phyloP scores from a whole-genome alignment of 192 early-diverging fungal species.

The Backusella morwellensis region DNA sequence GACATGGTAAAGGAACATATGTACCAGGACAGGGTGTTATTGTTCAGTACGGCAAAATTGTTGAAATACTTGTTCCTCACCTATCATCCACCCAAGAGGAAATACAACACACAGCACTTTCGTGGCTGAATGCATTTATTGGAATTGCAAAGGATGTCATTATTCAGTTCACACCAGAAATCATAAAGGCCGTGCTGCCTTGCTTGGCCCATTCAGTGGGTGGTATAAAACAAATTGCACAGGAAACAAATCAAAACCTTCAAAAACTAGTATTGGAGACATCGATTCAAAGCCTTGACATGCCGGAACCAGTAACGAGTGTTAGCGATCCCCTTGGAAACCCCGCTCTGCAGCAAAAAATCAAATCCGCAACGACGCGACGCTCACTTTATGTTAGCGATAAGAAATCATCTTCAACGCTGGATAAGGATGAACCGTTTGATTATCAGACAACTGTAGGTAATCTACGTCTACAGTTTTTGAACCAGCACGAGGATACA shows the following conservation, averaged over 20 bases:
- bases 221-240: constrained; percentile 69
- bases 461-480: constrained; percentile 72
- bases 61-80: constrained; percentile 83
- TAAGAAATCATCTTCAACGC: not conserved
- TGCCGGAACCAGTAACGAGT: constrained; percentile 24
- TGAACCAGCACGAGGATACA: constrained; percentile 92
- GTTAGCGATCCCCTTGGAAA: constrained; percentile 8
- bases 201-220: constrained; percentile 75
- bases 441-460: constrained; percentile 84
- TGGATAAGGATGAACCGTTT: constrained; percentile 60
- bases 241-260: constrained; percentile 78
- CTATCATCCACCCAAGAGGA: constrained; percentile 77
- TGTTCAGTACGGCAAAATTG: constrained; percentile 83
- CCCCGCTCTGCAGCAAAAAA: not conserved
- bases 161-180: constrained; percentile 75
- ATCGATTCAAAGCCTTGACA: constrained; percentile 26
- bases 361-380: not conserved
- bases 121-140: constrained; percentile 93
- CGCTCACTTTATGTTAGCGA: not conserved
- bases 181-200: constrained; percentile 85
- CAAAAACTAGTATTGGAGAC: constrained; percentile 74
- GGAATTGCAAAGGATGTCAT: constrained; percentile 78
- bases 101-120: constrained; percentile 87
- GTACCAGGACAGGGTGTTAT: constrained; percentile 74
- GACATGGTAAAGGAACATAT: constrained; percentile 58